These are phyloP conservation scores for Globisporangium acanthophoron DNA, from an alignment of 352 stramenopile species.

Conservation along the genomic window DNA sequence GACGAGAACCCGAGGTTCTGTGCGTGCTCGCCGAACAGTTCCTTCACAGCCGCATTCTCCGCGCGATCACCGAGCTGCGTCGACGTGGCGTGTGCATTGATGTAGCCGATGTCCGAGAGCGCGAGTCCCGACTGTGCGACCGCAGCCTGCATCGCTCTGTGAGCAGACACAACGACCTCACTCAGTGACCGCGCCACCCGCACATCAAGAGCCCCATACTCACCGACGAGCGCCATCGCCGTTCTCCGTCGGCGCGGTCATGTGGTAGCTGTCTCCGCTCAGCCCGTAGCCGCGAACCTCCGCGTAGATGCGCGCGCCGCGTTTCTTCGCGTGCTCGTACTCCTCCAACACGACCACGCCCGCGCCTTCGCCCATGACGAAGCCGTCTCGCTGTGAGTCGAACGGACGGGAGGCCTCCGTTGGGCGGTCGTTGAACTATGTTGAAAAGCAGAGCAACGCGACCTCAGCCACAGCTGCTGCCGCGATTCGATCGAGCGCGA, in stretches of 20 bases:
- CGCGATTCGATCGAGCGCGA: not conserved
- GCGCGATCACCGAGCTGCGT: conserved; percentile 95
- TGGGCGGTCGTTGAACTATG: conserved; percentile 91
- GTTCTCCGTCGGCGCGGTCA: conserved; percentile 64
- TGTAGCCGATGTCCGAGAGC: conserved; percentile 92
- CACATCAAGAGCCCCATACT: not conserved
- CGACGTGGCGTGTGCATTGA: conserved; percentile 98
- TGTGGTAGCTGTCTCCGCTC: conserved; percentile 95
- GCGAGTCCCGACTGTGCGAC: conserved; percentile 70
- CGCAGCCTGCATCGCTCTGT: conserved; percentile 90
- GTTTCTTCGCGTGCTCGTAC: conserved; percentile 89
- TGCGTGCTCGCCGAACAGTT: conserved; percentile 64
- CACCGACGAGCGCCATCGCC: conserved; percentile 58
- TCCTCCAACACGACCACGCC: conserved; percentile 72
- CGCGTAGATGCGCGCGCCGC: conserved; percentile 92
- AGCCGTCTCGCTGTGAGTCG: conserved; percentile 92
- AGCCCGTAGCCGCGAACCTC: conserved; percentile 95
- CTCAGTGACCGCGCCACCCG: conserved; percentile 32
- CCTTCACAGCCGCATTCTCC: conserved; percentile 90
- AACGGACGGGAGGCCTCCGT: conserved; percentile 92
- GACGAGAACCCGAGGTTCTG: conserved; percentile 65
- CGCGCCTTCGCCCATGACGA: conserved; percentile 93
- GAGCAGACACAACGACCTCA: not conserved
- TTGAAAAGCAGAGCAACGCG: not conserved
- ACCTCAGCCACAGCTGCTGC: not conserved